Evolutionary conservation across 2,329 filamentous ascomycete genomes (phyloP).

Genomic region (Cladosporium sp.): DNA sequence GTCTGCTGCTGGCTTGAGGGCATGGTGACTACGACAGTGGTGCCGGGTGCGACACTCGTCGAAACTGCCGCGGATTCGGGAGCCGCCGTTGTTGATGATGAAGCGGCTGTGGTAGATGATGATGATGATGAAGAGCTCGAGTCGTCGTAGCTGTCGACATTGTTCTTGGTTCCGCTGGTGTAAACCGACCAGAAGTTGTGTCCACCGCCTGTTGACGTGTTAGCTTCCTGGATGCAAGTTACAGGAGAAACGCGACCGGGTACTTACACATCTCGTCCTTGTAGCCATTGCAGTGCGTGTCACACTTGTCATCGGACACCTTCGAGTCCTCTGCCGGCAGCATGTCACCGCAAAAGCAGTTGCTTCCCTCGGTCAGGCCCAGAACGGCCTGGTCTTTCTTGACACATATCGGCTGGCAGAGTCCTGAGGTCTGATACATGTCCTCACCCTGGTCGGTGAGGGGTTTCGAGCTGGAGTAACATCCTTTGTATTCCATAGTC

Average conservation of each 20-base stretch:
- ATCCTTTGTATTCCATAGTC: conserved; percentile 40
- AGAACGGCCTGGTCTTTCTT: conserved; percentile 52
- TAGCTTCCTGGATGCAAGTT: conserved; percentile 15
- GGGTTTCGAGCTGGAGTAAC: conserved; percentile 47
- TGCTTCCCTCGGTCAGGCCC: conserved; percentile 55
- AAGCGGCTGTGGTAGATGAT: conserved; percentile 13
- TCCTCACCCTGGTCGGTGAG: conserved; percentile 47
- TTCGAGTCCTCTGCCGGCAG: conserved; percentile 58
- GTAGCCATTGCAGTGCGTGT: conserved; percentile 62
- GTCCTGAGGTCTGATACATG: conserved; percentile 52
- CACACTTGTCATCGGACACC: conserved; percentile 58
- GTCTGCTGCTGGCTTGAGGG: conserved; percentile 19
- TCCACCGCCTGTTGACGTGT: conserved; percentile 53
- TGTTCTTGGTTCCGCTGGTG: conserved; percentile 46
- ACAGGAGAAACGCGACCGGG: too few species aligned
- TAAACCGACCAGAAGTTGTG: conserved; percentile 47
- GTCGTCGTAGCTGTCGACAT: conserved; percentile 31
- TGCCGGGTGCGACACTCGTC: conserved; percentile 28
- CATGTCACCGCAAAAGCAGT: conserved; percentile 70
- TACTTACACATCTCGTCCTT: conserved; percentile 57
- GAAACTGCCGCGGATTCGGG: conserved; percentile 24
- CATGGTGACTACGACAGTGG: conserved; percentile 33
- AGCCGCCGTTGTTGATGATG: conserved; percentile 17
- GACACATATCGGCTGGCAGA: conserved; percentile 52
- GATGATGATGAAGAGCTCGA: conserved; percentile 13